Percentiles rank a stretch among this genome's conserved stretches.
Evolutionary conservation across 345 rosid genomes (phyloP).

Genomic region (Salix arbutifolia): DNA sequence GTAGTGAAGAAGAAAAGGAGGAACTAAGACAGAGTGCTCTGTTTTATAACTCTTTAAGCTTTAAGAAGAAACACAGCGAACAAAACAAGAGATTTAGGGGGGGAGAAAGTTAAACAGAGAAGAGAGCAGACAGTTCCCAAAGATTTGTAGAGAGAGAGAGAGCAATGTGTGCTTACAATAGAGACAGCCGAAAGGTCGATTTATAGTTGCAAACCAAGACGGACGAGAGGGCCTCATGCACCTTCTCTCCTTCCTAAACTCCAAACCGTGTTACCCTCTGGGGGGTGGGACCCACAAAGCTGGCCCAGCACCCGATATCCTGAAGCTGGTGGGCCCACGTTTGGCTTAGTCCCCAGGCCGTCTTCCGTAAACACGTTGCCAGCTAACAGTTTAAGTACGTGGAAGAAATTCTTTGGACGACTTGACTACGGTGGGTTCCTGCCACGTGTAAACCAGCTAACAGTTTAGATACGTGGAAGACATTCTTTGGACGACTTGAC

Average conservation of each 20-base stretch:
- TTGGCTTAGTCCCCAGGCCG: not conserved
- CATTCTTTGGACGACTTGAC: slow-evolving; percentile 16
- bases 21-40: slow-evolving; percentile 12
- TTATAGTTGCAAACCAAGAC: slow-evolving; percentile 8
- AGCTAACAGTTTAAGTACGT: slow-evolving; percentile 8
- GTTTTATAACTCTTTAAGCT: not conserved
- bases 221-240: not conserved
- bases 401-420: slow-evolving; percentile 21
- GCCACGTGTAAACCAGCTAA: slow-evolving; percentile 14
- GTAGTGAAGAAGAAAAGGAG: not conserved
- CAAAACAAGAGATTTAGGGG: not conserved
- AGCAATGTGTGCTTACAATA: not conserved
- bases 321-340: slow-evolving; percentile 4
- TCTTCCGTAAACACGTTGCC: slow-evolving; percentile 1
- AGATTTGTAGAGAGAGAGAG: not conserved
- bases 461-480: slow-evolving; percentile 18
- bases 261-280: not conserved
- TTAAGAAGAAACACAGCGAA: not conserved
- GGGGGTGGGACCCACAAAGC: not conserved
- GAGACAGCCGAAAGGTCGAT: not conserved
- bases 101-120: not conserved
- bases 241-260: not conserved
- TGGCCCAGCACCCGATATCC: not conserved
- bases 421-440: not conserved
- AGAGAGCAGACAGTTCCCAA: not conserved